Percentiles rank a stretch among this genome's conserved stretches.
Evolutionary conservation across 495 filamentous ascomycete species (phyloP).

Genomic region (Trichoderma gamsii): DNA sequence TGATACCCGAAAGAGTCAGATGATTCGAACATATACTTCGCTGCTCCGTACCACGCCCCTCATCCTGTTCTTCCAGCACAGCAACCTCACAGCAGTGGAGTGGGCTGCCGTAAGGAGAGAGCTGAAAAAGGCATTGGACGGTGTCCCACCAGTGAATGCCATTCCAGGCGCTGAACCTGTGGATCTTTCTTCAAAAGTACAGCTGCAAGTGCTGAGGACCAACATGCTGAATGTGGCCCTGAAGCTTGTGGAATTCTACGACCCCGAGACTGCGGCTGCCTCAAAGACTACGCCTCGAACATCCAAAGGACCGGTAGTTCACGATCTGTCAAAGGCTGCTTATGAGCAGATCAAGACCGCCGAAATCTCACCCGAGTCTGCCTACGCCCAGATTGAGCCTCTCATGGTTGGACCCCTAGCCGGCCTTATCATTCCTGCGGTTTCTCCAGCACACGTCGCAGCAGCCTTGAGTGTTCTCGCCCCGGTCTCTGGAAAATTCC

Average conservation of each 20-base stretch:
- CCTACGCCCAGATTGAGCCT: slow-evolving; percentile 57
- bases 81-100: slow-evolving; percentile 82
- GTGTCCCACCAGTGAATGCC: slow-evolving; percentile 36
- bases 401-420: slow-evolving; percentile 76
- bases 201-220: slow-evolving; percentile 77
- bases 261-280: slow-evolving; percentile 47
- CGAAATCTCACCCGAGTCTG: slow-evolving; percentile 33
- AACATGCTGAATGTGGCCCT: slow-evolving; percentile 81
- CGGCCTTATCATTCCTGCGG: slow-evolving; percentile 68
- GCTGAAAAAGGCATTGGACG: slow-evolving; percentile 59
- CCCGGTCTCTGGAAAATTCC: slow-evolving; percentile 64
- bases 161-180: slow-evolving; percentile 19
- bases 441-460: slow-evolving; percentile 77
- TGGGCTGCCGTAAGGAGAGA: slow-evolving; percentile 85
- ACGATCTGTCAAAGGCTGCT: slow-evolving; percentile 68
- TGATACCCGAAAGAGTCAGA: slow-evolving; percentile 87
- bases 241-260: slow-evolving; percentile 79
- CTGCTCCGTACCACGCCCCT: slow-evolving; percentile 82
- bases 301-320: slow-evolving; percentile 50
- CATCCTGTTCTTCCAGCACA: slow-evolving; percentile 93
- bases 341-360: slow-evolving; percentile 52
- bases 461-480: slow-evolving; percentile 68
- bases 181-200: slow-evolving; percentile 47
- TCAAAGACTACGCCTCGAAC: slow-evolving; percentile 20
- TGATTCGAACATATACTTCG: slow-evolving; percentile 88